Evolutionary conservation across 768 basidiomycete species (phyloP), one percentile per base, ranked within the genome.

Genomic region (Galerina sulciceps): DNA sequence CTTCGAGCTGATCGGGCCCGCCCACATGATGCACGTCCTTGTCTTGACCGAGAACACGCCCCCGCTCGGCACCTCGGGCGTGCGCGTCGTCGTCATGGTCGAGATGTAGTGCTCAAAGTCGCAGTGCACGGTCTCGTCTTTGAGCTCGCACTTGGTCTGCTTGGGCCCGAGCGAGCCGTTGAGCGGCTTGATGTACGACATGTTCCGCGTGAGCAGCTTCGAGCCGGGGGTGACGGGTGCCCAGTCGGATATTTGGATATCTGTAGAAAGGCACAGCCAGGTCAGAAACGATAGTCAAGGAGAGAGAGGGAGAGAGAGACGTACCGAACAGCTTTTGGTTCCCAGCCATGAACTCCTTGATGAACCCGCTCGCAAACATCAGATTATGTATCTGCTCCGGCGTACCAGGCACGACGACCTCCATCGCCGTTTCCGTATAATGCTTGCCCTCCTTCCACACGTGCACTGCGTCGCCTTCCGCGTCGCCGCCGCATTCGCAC

Each of bases 171-270:
- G 84, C 54, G 88, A 86, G 1, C 85, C 95, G 61, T 84, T 86
- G 31, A 99, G 78, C 0, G 95, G 96, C 71, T 96, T 98, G 76
- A 98, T 96, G 74, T 99, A 99, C 23, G 93, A 93, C 87, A 96
- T 94, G 62, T 94, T 92, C 10, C 96, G 85, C 23, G 87, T 80
- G 10, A 97, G 85, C 40, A 93, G 82, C 55, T 87, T 85, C 35
- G 87, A 85, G 13, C 81, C 85, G 0, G 83, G 77, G 0, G 75
- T 67, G 4, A 79, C 77, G 0, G 96, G 95, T 15, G 84, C 77
- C 97, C 97, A 99, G 70, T 99, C 97, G 4, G 94, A 90, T 67
- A 94, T 93, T 73, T 99, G 95, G 53, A 99, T 85, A 63, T 98
- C 96, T 99, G 59, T 6, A 4, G 11, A 43, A 44, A 18, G 4